Conservation (phyloP, 148 eudicot species). For the Nyssa sinensis region DNA sequence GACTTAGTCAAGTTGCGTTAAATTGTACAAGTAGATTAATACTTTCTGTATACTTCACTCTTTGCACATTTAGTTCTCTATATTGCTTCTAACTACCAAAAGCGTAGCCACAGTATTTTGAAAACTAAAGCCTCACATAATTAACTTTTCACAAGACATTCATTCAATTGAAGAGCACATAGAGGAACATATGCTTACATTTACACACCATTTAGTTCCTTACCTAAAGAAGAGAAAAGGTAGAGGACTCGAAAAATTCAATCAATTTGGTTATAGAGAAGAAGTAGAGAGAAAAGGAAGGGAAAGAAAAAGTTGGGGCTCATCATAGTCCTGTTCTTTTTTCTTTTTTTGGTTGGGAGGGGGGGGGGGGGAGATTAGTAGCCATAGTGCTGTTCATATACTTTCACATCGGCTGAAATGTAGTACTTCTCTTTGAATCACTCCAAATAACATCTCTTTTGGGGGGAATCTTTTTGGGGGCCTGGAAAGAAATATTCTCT, state of each 20-base stretch:
- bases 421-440: too few species aligned
- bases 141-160: background rate
- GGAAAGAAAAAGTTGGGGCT: background rate
- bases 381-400: too few species aligned
- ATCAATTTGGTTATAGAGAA: background rate
- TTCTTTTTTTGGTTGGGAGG: too few species aligned
- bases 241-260: background rate
- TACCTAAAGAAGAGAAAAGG: background rate
- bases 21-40: too few species aligned
- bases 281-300: background rate
- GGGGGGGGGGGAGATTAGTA: too few species aligned
- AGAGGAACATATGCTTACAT: background rate
- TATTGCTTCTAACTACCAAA: background rate
- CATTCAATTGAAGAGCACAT: background rate
- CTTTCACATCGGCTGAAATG: background rate
- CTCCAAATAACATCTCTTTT: too few species aligned
- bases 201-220: background rate
- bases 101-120: background rate
- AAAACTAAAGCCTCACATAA: background rate
- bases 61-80: background rate
- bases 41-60: background rate
- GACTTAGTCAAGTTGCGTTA: too few species aligned
- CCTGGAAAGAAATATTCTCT: background rate
- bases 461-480: background rate
- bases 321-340: background rate